Evolutionary conservation across 805 yeast species (phyloP), one percentile per base, ranked within the genome.

Genomic region (Metschnikowia gruessii): DNA sequence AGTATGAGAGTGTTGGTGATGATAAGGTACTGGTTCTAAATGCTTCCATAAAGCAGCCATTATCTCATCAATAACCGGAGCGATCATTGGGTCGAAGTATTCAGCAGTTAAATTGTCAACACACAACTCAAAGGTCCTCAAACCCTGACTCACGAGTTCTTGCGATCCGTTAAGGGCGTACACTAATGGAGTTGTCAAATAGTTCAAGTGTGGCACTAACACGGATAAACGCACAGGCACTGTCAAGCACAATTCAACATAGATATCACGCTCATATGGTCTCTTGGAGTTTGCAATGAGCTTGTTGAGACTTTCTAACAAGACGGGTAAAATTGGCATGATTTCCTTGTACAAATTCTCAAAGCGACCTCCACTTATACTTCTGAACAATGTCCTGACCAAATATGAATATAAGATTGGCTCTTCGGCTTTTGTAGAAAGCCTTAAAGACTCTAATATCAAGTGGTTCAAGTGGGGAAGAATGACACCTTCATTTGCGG

Each of bases 91-190:
- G 58, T 94, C 99, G 64, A 94, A 90, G 64, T 91, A 94, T 54
- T 91, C 96, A 0, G 98, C 95, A 0, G 98, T 95, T 50, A 94
- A 67, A 59, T 95, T 94, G 59, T 94, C 99, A 19, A 94, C 97
- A 62, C 99, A 94, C 6, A 94, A 74, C 61, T 94, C 99, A 48
- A 94, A 78, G 0, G 99, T 95, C 52, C 99, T 74, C 52, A 94
- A 70, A 38, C 99, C 99, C 65, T 94, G 99, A 40, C 91, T 82
- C 1, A 94, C 94, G 36, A 95, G 77, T 52, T 94, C 99, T 51
- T 84, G 96, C 0, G 89, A 77, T 0, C 96, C 96, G 60, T 87
- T 87, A 51, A 94, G 70, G 0, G 99, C 97, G 53, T 82, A 80
- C 0, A 92, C 97, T 41, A 94, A 72, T 0, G 99, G 99, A 47